Evolutionary conservation across 73 alveolate species (phyloP).

Genomic region (Uronychia setigera): DNA sequence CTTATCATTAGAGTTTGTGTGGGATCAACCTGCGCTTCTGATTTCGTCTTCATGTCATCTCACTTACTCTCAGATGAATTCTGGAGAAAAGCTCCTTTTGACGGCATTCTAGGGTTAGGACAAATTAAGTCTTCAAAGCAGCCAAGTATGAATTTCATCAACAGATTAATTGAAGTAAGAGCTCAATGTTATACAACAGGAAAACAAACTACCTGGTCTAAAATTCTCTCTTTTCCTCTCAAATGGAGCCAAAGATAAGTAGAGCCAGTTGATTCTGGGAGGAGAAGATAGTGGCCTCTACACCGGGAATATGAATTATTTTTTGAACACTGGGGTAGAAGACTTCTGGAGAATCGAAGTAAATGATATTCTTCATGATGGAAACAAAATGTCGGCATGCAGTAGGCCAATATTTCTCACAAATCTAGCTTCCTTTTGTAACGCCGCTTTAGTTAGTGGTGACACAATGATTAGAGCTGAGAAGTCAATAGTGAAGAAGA

Average conservation of each 20-base stretch:
- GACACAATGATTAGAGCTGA: background rate
- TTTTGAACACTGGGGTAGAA: background rate
- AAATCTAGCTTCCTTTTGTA: background rate
- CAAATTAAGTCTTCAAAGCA: background rate
- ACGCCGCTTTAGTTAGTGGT: background rate
- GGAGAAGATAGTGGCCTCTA: background rate
- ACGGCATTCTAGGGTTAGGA: background rate
- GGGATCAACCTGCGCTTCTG: background rate
- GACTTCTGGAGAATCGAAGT: background rate
- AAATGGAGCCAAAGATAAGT: background rate
- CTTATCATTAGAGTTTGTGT: background rate
- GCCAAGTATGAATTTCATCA: background rate
- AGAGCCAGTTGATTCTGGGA: background rate
- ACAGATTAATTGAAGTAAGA: background rate
- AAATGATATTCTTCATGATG: background rate
- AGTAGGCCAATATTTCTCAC: background rate
- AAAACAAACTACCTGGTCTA: background rate
- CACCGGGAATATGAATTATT: background rate
- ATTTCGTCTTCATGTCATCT: background rate
- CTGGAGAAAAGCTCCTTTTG: background rate
- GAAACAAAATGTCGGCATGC: background rate
- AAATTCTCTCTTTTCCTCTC: background rate
- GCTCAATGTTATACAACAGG: background rate
- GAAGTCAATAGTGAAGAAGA: background rate
- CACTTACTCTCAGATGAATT: background rate